phyloP scores from a whole-genome alignment of 2,329 filamentous ascomycete genomes.

The Colletotrichum orchidophilum region DNA sequence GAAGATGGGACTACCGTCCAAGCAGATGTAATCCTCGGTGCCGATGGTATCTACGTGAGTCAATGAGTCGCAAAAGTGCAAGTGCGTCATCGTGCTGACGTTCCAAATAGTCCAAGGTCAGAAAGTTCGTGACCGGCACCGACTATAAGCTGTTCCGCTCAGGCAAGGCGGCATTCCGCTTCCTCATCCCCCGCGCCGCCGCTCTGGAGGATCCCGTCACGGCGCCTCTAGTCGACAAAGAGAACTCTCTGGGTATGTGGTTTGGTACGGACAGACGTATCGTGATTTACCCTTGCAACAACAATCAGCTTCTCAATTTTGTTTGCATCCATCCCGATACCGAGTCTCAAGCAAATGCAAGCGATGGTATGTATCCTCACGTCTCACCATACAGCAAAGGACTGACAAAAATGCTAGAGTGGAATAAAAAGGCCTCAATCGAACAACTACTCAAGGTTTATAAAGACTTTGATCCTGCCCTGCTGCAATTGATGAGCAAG shows the following conservation, averaged over 20 bases:
- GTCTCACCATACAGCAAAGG: neutral
- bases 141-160: constrained; percentile 48
- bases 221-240: constrained; percentile 41
- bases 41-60: constrained; percentile 61
- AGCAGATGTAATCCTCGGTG: constrained; percentile 62
- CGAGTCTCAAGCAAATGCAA: constrained; percentile 45
- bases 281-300: constrained; percentile 57
- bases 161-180: constrained; percentile 66
- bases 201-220: constrained; percentile 46
- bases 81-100: neutral
- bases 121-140: constrained; percentile 38
- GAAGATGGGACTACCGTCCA: constrained; percentile 52
- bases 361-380: constrained; percentile 41
- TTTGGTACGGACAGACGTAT: constrained; percentile 52
- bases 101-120: constrained; percentile 35
- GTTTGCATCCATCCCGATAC: constrained; percentile 61
- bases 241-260: constrained; percentile 49
- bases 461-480: constrained; percentile 51
- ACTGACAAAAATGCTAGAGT: constrained; percentile 40
- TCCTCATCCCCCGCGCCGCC: constrained; percentile 52
- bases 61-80: constrained; percentile 36
- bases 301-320: constrained; percentile 57
- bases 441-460: constrained; percentile 50
- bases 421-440: constrained; percentile 49
- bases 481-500: constrained; percentile 52